Evolutionary conservation across 177 flowering plant genomes (phyloP).

Genomic region (Vitis hybrid): DNA sequence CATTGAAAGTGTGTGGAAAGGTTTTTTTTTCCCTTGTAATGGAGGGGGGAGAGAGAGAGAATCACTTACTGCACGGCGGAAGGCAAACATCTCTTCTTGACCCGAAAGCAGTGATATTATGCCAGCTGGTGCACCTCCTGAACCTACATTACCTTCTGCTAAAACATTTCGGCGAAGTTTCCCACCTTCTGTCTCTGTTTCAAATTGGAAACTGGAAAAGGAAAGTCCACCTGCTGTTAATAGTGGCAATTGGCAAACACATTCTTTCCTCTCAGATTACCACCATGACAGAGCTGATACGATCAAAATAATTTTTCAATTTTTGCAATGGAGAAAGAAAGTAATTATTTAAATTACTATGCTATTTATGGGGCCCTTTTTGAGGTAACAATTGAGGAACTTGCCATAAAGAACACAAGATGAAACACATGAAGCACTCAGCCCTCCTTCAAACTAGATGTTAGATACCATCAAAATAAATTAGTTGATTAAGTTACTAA

Average conservation of each 20-base stretch:
- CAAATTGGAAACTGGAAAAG: slow-evolving; percentile 84
- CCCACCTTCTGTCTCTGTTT: slow-evolving; percentile 83
- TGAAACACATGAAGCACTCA: background rate
- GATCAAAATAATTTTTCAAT: background rate
- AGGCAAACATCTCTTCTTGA: slow-evolving; percentile 97
- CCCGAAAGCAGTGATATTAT: slow-evolving; percentile 79
- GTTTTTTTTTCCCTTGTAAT: too few relatives aligned
- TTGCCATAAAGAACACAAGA: background rate
- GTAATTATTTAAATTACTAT: background rate
- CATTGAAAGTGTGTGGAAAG: too few relatives aligned
- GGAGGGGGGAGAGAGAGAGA: background rate
- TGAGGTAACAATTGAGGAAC: background rate
- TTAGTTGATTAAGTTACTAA: too few relatives aligned
- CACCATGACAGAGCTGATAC: background rate
- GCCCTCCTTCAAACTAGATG: background rate
- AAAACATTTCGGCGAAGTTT: slow-evolving; percentile 86
- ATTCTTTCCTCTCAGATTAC: background rate
- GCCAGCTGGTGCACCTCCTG: slow-evolving; percentile 63
- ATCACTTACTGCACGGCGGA: slow-evolving; percentile 83
- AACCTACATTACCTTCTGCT: slow-evolving; percentile 66
- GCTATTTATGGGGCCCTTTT: background rate
- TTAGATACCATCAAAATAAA: background rate
- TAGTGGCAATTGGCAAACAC: background rate
- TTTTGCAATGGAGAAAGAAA: background rate
- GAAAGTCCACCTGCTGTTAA: slow-evolving; percentile 1